Conservation (phyloP, 192 early-diverging fungal genomes). For the Phycomyces nitens region DNA sequence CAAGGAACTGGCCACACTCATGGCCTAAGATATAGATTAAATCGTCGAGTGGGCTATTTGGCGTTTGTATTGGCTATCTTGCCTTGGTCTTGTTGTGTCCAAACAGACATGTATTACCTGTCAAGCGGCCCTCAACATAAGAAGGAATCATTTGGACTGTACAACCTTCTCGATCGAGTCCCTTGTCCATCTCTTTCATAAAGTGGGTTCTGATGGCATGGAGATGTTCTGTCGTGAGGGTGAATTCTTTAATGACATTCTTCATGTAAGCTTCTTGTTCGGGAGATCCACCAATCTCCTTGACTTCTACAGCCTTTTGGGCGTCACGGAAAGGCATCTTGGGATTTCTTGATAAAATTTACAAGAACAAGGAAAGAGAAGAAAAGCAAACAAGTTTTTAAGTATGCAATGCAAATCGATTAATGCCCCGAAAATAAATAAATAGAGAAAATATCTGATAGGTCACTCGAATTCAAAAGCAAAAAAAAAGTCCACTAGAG, state of each 20-base stretch:
- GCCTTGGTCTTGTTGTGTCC: constrained; percentile 31
- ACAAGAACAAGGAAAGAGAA: no score
- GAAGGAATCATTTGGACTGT: constrained; percentile 87
- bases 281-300: constrained; percentile 43
- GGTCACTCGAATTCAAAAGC: no score
- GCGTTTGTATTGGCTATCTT: no score
- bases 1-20: constrained; percentile 81
- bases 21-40: constrained; percentile 32
- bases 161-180: constrained; percentile 52
- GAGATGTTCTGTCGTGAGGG: constrained; percentile 51
- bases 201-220: constrained; percentile 56
- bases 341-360: no score
- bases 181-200: constrained; percentile 60
- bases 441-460: no score
- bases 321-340: no score
- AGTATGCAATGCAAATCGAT: no score
- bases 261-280: constrained; percentile 48
- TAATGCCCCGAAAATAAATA: no score
- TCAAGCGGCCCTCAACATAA: constrained; percentile 71
- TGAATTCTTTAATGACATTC: constrained; percentile 50
- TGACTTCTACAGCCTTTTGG: constrained; percentile 24
- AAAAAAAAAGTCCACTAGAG: no score
- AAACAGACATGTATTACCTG: constrained; percentile 53
- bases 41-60: neutral
- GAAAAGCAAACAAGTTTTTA: no score